Conservation (phyloP, 2,329 filamentous ascomycete species). For the Coniochaeta sp. region DNA sequence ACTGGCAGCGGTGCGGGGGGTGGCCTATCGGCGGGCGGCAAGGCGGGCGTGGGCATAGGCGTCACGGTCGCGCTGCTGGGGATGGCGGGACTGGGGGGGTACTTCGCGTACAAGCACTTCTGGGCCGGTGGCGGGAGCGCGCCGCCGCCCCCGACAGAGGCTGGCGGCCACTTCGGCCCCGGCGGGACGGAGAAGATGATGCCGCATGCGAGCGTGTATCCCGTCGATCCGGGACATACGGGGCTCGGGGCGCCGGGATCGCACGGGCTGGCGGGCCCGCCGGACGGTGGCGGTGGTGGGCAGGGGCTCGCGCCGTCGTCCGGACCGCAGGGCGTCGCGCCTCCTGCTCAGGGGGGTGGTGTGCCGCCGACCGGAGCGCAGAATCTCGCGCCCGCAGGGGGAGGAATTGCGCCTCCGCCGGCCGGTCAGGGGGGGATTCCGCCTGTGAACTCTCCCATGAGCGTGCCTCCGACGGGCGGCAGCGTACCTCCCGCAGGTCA, state of each 20-base stretch:
- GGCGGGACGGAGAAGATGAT: background rate
- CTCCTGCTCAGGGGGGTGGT: background rate
- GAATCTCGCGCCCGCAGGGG: too few relatives aligned
- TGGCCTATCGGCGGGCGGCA: constrained; percentile 11
- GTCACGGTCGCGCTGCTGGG: background rate
- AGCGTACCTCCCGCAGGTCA: background rate
- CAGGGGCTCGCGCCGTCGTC: background rate
- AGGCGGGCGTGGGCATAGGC: constrained; percentile 12
- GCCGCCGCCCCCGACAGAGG: background rate
- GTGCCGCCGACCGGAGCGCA: background rate
- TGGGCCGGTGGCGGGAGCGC: background rate
- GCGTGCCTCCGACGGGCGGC: background rate
- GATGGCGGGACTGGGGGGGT: background rate
- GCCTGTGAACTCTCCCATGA: background rate
- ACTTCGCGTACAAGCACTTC: background rate
- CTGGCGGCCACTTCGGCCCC: background rate
- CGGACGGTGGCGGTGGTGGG: too few relatives aligned
- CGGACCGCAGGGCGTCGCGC: background rate
- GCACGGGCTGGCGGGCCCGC: background rate
- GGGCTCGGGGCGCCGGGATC: background rate
- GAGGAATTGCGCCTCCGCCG: background rate
- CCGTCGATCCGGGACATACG: background rate
- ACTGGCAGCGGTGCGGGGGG: constrained; percentile 6
- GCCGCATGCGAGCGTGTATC: background rate
- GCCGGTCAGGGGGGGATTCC: background rate